phyloP scores from a whole-genome alignment of 352 stramenopile genomes.

The Globisporangium carolinianum region DNA sequence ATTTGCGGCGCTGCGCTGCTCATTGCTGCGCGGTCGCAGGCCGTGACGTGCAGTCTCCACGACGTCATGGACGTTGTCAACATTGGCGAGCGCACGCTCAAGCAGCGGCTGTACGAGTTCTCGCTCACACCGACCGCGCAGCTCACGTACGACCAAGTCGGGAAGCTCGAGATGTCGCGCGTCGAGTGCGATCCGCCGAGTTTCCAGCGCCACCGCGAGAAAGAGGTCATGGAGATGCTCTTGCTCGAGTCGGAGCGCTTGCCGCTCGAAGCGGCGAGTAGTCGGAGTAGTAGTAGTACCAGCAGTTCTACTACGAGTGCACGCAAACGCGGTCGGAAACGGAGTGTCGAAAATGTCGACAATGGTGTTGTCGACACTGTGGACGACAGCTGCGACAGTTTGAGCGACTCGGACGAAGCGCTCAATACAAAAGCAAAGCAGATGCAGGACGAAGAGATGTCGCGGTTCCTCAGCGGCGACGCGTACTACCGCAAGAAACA shows the following conservation, averaged over 20 bases:
- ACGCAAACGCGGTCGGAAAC: constrained; percentile 17
- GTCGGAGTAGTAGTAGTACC: no score
- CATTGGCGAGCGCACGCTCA: constrained; percentile 96
- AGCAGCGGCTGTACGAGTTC: constrained; percentile 96
- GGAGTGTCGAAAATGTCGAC: constrained; percentile 14
- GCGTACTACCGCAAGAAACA: constrained; percentile 63
- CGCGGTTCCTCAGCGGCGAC: constrained; percentile 56
- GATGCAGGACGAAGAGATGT: constrained; percentile 79
- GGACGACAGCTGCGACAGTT: constrained; percentile 24
- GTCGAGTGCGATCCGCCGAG: constrained; percentile 86
- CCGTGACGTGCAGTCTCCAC: constrained; percentile 82
- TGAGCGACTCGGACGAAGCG: constrained; percentile 22
- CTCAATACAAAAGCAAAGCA: constrained; percentile 32
- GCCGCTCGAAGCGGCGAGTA: constrained; percentile 22
- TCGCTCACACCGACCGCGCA: constrained; percentile 91
- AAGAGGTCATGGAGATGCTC: constrained; percentile 89
- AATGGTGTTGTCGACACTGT: constrained; percentile 14
- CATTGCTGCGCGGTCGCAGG: constrained; percentile 95
- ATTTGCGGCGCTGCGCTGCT: constrained; percentile 96
- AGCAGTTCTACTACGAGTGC: no score
- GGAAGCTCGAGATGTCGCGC: constrained; percentile 81
- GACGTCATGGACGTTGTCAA: constrained; percentile 91
- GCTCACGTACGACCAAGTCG: constrained; percentile 95
- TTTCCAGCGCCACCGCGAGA: constrained; percentile 83
- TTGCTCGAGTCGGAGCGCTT: constrained; percentile 74